Percentiles rank a stretch among this genome's conserved stretches.
Evolutionary conservation across 2,329 filamentous ascomycete genomes (phyloP).

Genomic region (Zymoseptoria pseudotritici): DNA sequence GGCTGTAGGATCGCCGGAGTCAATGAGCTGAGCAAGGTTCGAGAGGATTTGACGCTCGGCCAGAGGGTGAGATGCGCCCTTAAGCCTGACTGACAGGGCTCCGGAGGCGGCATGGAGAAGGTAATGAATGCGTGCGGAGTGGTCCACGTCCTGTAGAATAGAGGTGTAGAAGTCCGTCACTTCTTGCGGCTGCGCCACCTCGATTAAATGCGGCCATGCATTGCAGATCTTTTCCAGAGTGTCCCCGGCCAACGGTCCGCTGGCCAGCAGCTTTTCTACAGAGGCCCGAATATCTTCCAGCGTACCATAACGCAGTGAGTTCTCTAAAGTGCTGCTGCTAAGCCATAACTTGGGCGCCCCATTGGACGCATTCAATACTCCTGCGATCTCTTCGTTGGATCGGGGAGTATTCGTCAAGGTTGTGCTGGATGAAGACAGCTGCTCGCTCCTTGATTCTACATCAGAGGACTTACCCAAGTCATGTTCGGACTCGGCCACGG

Average conservation of each 20-base stretch:
- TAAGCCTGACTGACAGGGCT: background rate
- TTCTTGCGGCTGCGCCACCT: background rate
- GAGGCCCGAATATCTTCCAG: background rate
- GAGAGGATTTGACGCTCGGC: background rate
- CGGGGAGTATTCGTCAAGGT: background rate
- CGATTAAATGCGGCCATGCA: background rate
- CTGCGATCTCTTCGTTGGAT: background rate
- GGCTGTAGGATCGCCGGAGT: background rate
- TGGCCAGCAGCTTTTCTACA: background rate
- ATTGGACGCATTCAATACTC: background rate
- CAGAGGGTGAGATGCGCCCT: background rate
- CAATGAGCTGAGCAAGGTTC: background rate
- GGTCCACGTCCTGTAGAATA: background rate
- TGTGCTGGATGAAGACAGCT: background rate
- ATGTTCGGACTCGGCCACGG: background rate
- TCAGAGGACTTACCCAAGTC: background rate
- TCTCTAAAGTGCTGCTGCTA: background rate
- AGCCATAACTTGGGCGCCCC: background rate
- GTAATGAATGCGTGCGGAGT: background rate
- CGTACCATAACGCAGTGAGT: background rate
- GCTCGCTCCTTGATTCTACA: background rate
- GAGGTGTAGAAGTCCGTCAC: background rate
- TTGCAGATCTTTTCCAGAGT: background rate
- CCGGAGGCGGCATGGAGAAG: background rate
- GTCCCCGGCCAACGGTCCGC: background rate